Base-by-base conservation (phyloP, 257 asterid species). In the Haberlea rhodopensis region DNA sequence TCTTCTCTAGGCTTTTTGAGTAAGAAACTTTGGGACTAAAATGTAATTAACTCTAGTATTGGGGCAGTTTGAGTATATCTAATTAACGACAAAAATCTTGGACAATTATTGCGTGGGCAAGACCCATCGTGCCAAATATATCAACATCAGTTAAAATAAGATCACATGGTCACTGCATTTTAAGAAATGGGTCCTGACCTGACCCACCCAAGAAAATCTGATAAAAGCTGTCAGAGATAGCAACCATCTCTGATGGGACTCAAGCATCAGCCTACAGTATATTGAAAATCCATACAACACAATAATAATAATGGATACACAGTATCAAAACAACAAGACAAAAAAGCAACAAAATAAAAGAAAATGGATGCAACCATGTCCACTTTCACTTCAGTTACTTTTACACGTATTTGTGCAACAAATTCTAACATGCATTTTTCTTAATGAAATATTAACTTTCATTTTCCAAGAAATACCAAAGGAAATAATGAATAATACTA, bases 221-320 rank as follows among this genome's bases (percentile, higher is more conserved):
- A 19, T 20, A 46, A 74, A 62, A 49, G 62, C 76, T 65, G 78
- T 57, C 53, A 55, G 31, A 61, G 25, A 75, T 65, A 69, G 69
- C 60, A 71, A 75, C 60, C 31, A 64, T 63, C 65, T 49, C n/a
- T 74, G 80, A 75, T 64, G 68, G 67, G 73, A 78, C 78, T 63
- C 69, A 23, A 71, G n/a, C n/a, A n/a, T n/a, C n/a, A n/a, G n/a
- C 53, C 56, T 29, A 54, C 63, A 26, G 65, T 70, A n/a, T n/a
- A n/a, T 66, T 72, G 21, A 62, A 28, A 25, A 53, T n/a, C 1
- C 48, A 56, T 21, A 3, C 29, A n/a, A n/a, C n/a, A n/a, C n/a
- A n/a, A 59, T n/a, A n/a, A n/a, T n/a, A n/a, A n/a, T 29, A 20
- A 15, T 25, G 15, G 2, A 20, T n/a, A 27, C 58, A 53, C 23